Evolutionary conservation across 352 stramenopile genomes (phyloP), one percentile per base, ranked within the genome.

Genomic region (Aphanomyces cochlioides): DNA sequence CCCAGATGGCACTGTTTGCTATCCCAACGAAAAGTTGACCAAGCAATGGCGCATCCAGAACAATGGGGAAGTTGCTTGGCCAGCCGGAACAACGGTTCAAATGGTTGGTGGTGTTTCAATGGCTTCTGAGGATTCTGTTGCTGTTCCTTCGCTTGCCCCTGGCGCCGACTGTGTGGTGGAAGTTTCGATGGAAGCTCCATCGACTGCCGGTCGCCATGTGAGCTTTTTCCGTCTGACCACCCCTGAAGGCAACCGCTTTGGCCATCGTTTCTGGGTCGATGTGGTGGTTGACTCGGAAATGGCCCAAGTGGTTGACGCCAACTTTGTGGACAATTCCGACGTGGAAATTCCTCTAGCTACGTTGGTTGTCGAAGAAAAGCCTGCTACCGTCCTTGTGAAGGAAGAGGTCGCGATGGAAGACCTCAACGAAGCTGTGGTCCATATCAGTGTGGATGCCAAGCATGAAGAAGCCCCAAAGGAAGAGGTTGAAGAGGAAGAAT

Each of bases 31-130:
- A 63, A 73, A 77, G 0, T 92, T 97, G 61, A 78, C 90, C 64
- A 96, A 96, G 76, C 83, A 92, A 34, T 96, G 88, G 89, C 85
- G 88, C 45, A 83, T 97, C 50, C 79, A 85, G 43, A 97, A 97
- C 53, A 86, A 81, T 17, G 85, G 86, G 10, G 43, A 54, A 47
- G 61, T 68, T 2, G 90, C 90, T 78, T 93, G 86, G 84, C 86
- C 85, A 2, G 76, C 79, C 68, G 84, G 84, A n/a, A 83, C 81
- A 37, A 80, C 81, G 66, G 80, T 91, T 1, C 76, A 83, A 28
- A 89, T 84, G 47, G 84, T 92, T 4, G 84, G 86, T 7, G 84
- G 86, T 12, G 83, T 91, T 67, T 86, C 83, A 47, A 89, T 93
- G 76, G 82, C 90, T 61, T 81, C 81, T 7, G 83, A 83, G 38